Percentiles rank a stretch among this genome's conserved stretches.
These are phyloP conservation scores for Patellaria atrata DNA, from an alignment of 495 filamentous ascomycete genomes.

Conservation along the genomic window DNA sequence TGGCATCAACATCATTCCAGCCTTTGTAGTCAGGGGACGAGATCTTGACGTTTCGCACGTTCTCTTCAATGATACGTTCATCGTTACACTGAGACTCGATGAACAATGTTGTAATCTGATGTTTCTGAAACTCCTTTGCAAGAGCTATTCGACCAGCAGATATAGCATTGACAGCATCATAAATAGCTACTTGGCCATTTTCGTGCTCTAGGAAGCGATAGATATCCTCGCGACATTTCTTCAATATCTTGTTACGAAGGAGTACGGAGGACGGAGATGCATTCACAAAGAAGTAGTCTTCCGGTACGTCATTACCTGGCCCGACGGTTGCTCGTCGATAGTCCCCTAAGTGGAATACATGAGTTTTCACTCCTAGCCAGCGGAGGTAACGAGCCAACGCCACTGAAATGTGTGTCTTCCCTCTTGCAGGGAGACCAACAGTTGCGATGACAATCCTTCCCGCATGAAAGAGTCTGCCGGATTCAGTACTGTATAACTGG, in stretches of 20 bases:
- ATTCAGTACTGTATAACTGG: constrained; percentile 96
- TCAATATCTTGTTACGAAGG: constrained; percentile 88
- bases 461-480: constrained; percentile 90
- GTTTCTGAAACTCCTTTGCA: constrained; percentile 90
- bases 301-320: constrained; percentile 71
- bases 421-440: constrained; percentile 87
- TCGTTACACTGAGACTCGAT: constrained; percentile 93
- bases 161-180: constrained; percentile 95
- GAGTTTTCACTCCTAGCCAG: constrained; percentile 97
- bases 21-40: constrained; percentile 94
- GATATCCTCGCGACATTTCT: constrained; percentile 94
- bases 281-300: constrained; percentile 96
- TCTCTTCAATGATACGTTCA: constrained; percentile 87
- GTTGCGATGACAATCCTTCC: constrained; percentile 94
- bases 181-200: constrained; percentile 96
- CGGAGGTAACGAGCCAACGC: constrained; percentile 87
- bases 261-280: constrained; percentile 77
- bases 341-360: constrained; percentile 93
- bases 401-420: constrained; percentile 97
- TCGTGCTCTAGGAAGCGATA: constrained; percentile 92
- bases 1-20: constrained; percentile 83
- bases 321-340: constrained; percentile 88
- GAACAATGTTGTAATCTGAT: constrained; percentile 89
- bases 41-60: constrained; percentile 94
- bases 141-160: constrained; percentile 69